Evolutionary conservation across 2,329 filamentous ascomycete genomes (phyloP), one percentile per base, ranked within the genome.

Genomic region (Apiospora aurea): DNA sequence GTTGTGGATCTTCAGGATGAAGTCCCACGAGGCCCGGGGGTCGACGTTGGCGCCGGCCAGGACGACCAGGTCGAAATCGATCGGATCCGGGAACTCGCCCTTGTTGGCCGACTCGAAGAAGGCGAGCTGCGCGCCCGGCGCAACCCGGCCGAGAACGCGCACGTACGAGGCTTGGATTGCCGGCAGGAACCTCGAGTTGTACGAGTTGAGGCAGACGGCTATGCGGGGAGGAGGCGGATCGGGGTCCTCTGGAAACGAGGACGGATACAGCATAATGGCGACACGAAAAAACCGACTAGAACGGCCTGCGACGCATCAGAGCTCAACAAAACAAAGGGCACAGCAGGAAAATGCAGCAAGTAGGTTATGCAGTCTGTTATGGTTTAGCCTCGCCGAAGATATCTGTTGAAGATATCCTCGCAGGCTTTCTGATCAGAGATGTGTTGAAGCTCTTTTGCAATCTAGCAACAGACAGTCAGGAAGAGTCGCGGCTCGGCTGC

Each of bases 41-140:
- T 86, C 83, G 64, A 81, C 82, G 61, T 83, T 85, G 34, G 82
- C 80, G 69, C 84, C 84, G 72, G 82, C 83, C 14, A 85, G 72
- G 67, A 85, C 80, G 70, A 86, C 82, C 64, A 85, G 77, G 74
- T 85, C 82, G 74, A 83, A 85, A 29, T 76, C 74, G 5, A 75
- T 75, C 21, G 81, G 81, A 70, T 85, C 78, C 1, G 84, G 83
- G 51, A 82, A 80, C 69, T 76, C 75, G 64, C 75, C 75, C n/a
- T 73, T 75, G 11, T 51, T 41, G 72, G 80, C 81, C 11, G 81
- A 81, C 76, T 81, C 80, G 75, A 81, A 83, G 75, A 83, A 83
- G 24, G 77, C 74, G 34, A 82, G 78, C 61, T 75, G 70, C 68
- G 78, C 76, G 68, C 75, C 71, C 0, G 79, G 80, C 26, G 77